Evolutionary conservation across 1,284 basidiomycete species (phyloP), one percentile per base, ranked within the genome.

Genomic region (Trichosporon ovoides): DNA sequence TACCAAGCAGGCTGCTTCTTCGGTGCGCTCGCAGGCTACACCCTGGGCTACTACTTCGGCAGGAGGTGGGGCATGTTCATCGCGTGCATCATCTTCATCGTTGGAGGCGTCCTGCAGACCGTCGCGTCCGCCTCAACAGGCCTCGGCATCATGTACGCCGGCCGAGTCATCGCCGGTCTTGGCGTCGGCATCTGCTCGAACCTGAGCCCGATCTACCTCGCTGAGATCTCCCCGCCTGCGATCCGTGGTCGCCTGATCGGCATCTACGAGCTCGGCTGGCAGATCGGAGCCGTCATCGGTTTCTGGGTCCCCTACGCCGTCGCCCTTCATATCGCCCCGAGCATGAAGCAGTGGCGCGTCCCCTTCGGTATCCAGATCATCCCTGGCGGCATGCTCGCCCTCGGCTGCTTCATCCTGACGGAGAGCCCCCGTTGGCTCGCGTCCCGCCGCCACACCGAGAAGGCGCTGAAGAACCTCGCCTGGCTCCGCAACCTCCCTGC

Each of bases 391-490:
- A 37, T 81, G 7, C 72, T 82, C 46, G 68, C 77, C 40, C 57
- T 81, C 51, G 79, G 77, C 18, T 66, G 73, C 3, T 66, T 80
- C 52, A 79, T 81, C 67, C 66, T 83, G 19, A 70, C 72, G 38
- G 82, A 83, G 63, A 80, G 80, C 0, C 83, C 83, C 1, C 73
- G 81, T 3, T 82, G 81, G 78, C 77, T 83, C 12, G 70, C 81
- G 52, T 73, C 77, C 6, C 75, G 76, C 12, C 78, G 78, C 24
- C 71, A 74, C 6, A 69, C 74, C 46, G 71, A 70, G 5, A 60
- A 76, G 35, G 80, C 80, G 2, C 69, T 80, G 16, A 67, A 64
- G 37, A 81, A 79, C 60, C 77, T 82, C 31, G 70, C 71, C 13
- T 73, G 70, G 34, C 67, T 82, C 22, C 77, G 81, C 2, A 64